phyloP scores from a whole-genome alignment of 2,329 filamentous ascomycete genomes.

The Metarhizium anisopliae region DNA sequence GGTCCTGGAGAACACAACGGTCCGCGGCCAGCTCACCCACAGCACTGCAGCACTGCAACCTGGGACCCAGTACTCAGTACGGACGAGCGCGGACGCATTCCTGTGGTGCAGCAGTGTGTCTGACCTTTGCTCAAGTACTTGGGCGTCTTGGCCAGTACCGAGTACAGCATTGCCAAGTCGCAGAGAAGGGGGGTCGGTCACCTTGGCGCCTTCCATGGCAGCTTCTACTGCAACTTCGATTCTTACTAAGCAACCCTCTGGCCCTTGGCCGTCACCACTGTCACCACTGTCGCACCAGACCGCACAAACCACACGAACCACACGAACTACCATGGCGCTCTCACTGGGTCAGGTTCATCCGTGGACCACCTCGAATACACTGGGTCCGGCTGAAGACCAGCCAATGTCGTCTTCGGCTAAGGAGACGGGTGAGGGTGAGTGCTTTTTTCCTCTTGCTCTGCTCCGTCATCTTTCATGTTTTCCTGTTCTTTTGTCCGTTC shows the following conservation, averaged over 20 bases:
- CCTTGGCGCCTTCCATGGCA: background rate
- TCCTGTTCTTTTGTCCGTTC: constrained; percentile 1
- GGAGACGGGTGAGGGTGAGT: constrained; percentile 1
- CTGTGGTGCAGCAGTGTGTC: background rate
- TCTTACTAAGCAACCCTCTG: constrained; percentile 1
- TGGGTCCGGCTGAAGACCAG: background rate
- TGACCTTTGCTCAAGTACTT: background rate
- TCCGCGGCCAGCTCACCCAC: background rate
- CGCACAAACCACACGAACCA: background rate
- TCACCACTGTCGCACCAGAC: background rate
- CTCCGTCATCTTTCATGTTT: background rate
- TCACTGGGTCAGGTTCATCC: constrained; percentile 2
- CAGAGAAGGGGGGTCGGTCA: background rate
- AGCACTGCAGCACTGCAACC: background rate
- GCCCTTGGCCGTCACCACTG: background rate
- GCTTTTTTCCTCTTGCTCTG: background rate
- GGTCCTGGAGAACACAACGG: background rate
- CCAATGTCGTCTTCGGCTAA: constrained; percentile 1
- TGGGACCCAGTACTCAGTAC: background rate
- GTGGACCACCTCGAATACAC: background rate
- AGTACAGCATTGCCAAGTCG: background rate
- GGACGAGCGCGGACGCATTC: background rate
- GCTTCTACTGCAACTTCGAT: constrained; percentile 4
- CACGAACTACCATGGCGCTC: constrained; percentile 5
- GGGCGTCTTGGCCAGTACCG: background rate